A percentile compares a stretch with the other conserved stretches of the same genome.
Evolutionary conservation across 2,329 filamentous ascomycete species (phyloP).

Genomic region (Aspergillus sp.): DNA sequence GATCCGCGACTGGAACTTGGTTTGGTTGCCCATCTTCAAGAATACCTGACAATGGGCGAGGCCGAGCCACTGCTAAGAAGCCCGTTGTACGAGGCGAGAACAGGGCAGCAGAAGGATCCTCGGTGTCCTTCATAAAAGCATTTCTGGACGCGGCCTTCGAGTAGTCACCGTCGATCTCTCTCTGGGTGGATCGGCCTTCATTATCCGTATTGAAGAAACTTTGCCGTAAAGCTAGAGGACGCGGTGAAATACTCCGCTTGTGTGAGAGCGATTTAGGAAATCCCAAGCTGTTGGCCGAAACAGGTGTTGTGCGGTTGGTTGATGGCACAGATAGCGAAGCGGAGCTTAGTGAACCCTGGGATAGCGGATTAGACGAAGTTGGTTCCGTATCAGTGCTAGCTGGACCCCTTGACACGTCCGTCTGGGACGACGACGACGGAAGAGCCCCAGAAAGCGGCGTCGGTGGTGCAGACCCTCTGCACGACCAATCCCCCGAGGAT

Average conservation of each 20-base stretch:
- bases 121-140: slow-evolving; percentile 39
- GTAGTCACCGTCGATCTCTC: slow-evolving; percentile 19
- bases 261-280: slow-evolving; percentile 28
- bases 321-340: slow-evolving; percentile 27
- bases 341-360: slow-evolving; percentile 27
- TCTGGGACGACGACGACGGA: not conserved
- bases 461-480: slow-evolving; percentile 33
- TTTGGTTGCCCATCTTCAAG: slow-evolving; percentile 15
- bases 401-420: slow-evolving; percentile 11
- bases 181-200: slow-evolving; percentile 17
- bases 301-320: slow-evolving; percentile 23
- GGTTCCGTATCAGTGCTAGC: slow-evolving; percentile 15
- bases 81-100: slow-evolving; percentile 48
- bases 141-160: slow-evolving; percentile 33
- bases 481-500: slow-evolving; percentile 37
- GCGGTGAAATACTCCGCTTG: slow-evolving; percentile 35
- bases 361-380: slow-evolving; percentile 20
- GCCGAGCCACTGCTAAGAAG: slow-evolving; percentile 42
- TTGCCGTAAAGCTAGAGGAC: slow-evolving; percentile 41
- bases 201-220: slow-evolving; percentile 16
- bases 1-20: slow-evolving; percentile 30
- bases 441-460: slow-evolving; percentile 19
- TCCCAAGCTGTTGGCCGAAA: slow-evolving; percentile 25
- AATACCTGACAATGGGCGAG: slow-evolving; percentile 32
- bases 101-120: slow-evolving; percentile 38